A percentile compares a stretch with the other conserved stretches of the same genome.
Evolutionary conservation across 306 rosid genomes (phyloP).

Genomic region (Canavalia ensiformis): DNA sequence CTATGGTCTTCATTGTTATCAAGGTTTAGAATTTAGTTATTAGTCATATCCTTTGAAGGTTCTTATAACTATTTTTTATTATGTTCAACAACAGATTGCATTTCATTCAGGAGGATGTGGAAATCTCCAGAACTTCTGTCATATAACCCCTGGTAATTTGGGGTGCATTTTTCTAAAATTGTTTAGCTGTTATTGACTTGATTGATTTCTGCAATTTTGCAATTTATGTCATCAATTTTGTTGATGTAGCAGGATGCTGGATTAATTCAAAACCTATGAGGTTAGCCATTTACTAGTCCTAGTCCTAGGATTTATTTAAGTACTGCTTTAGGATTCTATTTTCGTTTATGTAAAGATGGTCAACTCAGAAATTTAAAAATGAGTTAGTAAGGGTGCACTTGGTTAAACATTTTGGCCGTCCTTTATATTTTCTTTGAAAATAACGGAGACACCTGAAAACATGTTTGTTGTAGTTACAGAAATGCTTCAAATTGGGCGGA

Average conservation of each 20-base stretch:
- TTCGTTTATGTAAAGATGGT: background rate
- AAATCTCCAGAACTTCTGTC: conserved; percentile 56
- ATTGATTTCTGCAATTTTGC: conserved; percentile 16
- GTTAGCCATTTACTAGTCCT: conserved; percentile 63
- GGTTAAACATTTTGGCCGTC: conserved; percentile 13
- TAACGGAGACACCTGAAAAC: background rate
- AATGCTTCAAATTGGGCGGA: conserved; percentile 20
- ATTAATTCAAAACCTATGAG: conserved; percentile 55
- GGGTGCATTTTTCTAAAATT: background rate
- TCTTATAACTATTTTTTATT: conserved; percentile 42
- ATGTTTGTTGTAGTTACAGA: conserved; percentile 8
- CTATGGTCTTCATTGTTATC: too few species aligned
- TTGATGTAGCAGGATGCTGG: conserved; percentile 61
- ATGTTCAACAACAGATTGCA: conserved; percentile 58
- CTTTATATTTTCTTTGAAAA: background rate
- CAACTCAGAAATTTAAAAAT: conserved; percentile 8
- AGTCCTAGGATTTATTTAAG: conserved; percentile 28
- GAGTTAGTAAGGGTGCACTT: conserved; percentile 7
- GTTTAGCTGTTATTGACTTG: background rate
- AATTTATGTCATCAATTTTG: conserved; percentile 27
- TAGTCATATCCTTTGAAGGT: conserved; percentile 7
- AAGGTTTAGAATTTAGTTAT: background rate
- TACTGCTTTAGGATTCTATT: conserved; percentile 17
- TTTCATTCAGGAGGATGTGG: conserved; percentile 58
- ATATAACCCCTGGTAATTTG: conserved; percentile 62